Conservation (phyloP, 2,329 filamentous ascomycete genomes). For the Immersiporthe knoxdaviesiana region DNA sequence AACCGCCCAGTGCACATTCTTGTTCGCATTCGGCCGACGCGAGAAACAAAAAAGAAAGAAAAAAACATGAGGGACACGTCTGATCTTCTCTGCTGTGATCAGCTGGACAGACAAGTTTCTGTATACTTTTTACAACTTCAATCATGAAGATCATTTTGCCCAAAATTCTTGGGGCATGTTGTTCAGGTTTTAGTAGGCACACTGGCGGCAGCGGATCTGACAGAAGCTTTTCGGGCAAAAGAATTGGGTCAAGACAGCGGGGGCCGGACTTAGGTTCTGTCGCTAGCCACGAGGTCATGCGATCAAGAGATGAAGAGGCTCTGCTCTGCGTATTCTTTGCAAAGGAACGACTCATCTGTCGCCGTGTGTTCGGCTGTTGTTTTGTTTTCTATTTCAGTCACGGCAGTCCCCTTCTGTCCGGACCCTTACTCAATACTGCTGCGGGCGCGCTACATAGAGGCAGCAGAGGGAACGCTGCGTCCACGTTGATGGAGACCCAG, state of each 20-base stretch:
- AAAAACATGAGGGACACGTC: slow-evolving; percentile 15
- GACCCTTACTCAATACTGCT: not conserved
- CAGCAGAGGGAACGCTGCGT: not conserved
- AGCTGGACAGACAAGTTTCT: slow-evolving; percentile 20
- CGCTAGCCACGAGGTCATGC: slow-evolving; percentile 5
- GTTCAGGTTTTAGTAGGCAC: slow-evolving; percentile 10
- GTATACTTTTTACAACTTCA: slow-evolving; percentile 26
- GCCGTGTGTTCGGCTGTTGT: slow-evolving; percentile 5
- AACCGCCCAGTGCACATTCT: slow-evolving; percentile 13
- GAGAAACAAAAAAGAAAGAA: not conserved
- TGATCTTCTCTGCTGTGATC: not conserved
- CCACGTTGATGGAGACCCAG: not conserved
- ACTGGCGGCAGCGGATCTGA: slow-evolving; percentile 20
- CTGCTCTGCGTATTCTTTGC: slow-evolving; percentile 3
- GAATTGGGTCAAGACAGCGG: not conserved
- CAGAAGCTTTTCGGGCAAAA: slow-evolving; percentile 1
- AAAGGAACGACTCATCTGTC: slow-evolving; percentile 2
- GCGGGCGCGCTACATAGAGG: slow-evolving; percentile 2
- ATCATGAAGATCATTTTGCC: slow-evolving; percentile 15
- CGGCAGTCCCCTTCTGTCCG: not conserved
- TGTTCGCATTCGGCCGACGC: slow-evolving; percentile 19
- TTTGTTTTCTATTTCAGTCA: not conserved
- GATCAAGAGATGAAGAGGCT: slow-evolving; percentile 4
- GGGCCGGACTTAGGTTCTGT: slow-evolving; percentile 7
- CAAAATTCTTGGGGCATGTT: slow-evolving; percentile 16